Base-by-base conservation (phyloP, 352 stramenopile species). In the Pythium chondricola region DNA sequence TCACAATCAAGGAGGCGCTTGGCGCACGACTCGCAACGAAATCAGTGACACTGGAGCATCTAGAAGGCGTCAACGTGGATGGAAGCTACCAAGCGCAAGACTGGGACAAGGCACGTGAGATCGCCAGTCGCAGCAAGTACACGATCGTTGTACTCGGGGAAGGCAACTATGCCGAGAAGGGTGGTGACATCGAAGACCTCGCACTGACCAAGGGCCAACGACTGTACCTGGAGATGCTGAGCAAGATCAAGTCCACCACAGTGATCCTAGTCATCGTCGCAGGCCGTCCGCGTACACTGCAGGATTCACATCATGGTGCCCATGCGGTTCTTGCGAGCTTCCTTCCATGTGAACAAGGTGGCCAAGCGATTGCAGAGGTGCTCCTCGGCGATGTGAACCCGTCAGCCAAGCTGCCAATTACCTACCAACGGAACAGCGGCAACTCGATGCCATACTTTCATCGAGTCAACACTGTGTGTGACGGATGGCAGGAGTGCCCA, bases 161-260 rank as follows among this genome's bases (percentile, higher is more conserved):
- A 46, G 49, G 33, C 22, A 82, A 74, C n/a, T 95, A 93, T 41
- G 68, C 85, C 0, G 85, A 95, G 47, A 94, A 93, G 30, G 67
- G 56, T 16, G 85, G 85, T 2, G 82, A 95, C 47, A 82, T 92
- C 27, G 55, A 68, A 0, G 61, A 69, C 13, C 60, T 85, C 24
- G 60, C 67, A 11, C 57, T 95, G 4, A 77, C 83, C 0, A 21
- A 40, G 16, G 79, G 80, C 5, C 74, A 93, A 20, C 51, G 68
- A 4, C 54, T 48, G 46, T 94, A 93, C 40, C 54, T 95, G 0
- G 45, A 76, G 21, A 66, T 64, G 17, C 55, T 95, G 3, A 73
- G 66, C 4, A 44, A 63, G 18, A 55, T 83, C n/a, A 61, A 67
- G 6, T 61, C 54, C 1, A 90, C 79, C 1, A 83, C 85, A 32